phyloP scores from a whole-genome alignment of 2,329 filamentous ascomycete species.

The Fusarium sarcochroum region DNA sequence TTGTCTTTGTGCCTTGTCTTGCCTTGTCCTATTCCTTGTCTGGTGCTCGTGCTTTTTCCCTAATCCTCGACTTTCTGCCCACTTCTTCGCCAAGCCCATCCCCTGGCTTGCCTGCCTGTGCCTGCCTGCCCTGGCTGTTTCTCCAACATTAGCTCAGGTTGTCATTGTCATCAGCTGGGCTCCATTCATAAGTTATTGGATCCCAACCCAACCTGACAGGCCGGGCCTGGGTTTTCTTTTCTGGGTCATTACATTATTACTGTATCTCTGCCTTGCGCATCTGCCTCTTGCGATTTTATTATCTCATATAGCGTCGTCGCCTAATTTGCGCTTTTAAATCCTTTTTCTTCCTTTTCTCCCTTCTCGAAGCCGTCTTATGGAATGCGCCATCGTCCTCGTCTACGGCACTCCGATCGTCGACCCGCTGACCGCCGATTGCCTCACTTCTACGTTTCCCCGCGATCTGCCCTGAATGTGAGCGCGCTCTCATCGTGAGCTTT shows the following conservation, averaged over 20 bases:
- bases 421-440: slow-evolving; percentile 44
- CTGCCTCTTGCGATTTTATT: slow-evolving; percentile 16
- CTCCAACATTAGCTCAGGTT: slow-evolving; percentile 26
- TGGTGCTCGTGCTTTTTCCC: slow-evolving; percentile 16
- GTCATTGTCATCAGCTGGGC: slow-evolving; percentile 42
- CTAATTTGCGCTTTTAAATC: background rate
- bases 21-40: slow-evolving; percentile 16
- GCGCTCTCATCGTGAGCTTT: slow-evolving; percentile 13
- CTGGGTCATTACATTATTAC: slow-evolving; percentile 9
- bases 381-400: slow-evolving; percentile 38
- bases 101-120: slow-evolving; percentile 24
- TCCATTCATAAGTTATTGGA: slow-evolving; percentile 35
- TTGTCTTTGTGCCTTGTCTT: slow-evolving; percentile 28
- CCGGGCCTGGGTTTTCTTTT: slow-evolving; percentile 6
- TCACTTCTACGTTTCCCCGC: slow-evolving; percentile 37
- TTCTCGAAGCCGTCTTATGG: background rate
- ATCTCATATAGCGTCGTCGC: slow-evolving; percentile 2
- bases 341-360: background rate
- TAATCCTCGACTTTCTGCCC: slow-evolving; percentile 29
- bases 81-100: slow-evolving; percentile 36
- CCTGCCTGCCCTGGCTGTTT: slow-evolving; percentile 23
- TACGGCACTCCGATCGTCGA: slow-evolving; percentile 29
- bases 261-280: slow-evolving; percentile 10
- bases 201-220: slow-evolving; percentile 34
- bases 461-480: slow-evolving; percentile 43